These are phyloP conservation scores for Penicillium sp. DNA, from an alignment of 2,329 filamentous ascomycete genomes.

Conservation along the genomic window DNA sequence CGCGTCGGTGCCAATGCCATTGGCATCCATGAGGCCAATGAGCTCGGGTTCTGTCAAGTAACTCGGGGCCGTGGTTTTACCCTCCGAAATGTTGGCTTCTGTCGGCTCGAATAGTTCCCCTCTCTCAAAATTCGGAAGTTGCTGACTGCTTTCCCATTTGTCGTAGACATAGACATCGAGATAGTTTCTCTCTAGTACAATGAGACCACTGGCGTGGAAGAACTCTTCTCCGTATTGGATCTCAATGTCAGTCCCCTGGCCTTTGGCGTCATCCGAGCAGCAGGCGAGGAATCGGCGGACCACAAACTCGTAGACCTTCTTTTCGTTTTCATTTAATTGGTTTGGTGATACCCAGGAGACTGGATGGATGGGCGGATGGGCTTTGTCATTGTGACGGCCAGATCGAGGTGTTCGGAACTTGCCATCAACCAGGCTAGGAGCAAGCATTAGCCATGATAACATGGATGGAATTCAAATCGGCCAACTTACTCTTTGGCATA, in stretches of 20 bases:
- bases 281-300: constrained; percentile 90
- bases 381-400: constrained; percentile 90
- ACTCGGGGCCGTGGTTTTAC: constrained; percentile 80
- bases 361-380: constrained; percentile 95
- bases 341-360: constrained; percentile 74
- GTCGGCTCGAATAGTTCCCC: constrained; percentile 85
- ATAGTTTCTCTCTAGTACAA: constrained; percentile 87
- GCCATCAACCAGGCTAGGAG: constrained; percentile 63
- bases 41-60: constrained; percentile 95
- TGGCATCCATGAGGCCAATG: constrained; percentile 96
- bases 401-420: constrained; percentile 78
- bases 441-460: constrained; percentile 1
- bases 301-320: constrained; percentile 87
- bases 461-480: neutral
- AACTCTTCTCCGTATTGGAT: constrained; percentile 79
- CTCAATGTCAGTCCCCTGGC: constrained; percentile 80
- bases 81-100: constrained; percentile 85
- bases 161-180: constrained; percentile 96
- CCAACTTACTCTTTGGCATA: constrained; percentile 67
- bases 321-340: constrained; percentile 65
- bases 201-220: constrained; percentile 80
- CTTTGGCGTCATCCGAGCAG: constrained; percentile 91
- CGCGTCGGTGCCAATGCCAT: constrained; percentile 96
- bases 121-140: constrained; percentile 75
- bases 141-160: constrained; percentile 86